A percentile compares a stretch with the other conserved stretches of the same genome.
These are phyloP conservation scores for Gamsiella multidivaricata DNA, from an alignment of 192 early-diverging fungal genomes.

Conservation along the genomic window DNA sequence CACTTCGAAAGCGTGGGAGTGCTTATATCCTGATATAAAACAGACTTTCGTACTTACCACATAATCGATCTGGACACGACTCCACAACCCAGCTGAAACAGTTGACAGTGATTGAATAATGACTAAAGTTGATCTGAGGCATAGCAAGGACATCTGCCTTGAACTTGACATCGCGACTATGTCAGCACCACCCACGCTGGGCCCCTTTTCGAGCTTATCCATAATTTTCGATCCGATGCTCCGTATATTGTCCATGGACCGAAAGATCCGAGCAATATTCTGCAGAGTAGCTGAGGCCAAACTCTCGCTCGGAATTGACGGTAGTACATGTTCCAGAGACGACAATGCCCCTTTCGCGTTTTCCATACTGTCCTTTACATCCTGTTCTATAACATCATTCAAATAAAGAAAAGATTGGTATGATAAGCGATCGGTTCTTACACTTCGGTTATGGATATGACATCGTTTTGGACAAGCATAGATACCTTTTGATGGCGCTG, in stretches of 20 bases:
- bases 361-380: neutral
- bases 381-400: neutral
- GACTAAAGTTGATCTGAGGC: neutral
- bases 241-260: slow-evolving; percentile 36
- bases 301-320: neutral
- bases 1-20: too few relatives aligned
- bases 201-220: slow-evolving; percentile 10
- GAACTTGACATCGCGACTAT: neutral
- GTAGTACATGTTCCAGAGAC: neutral
- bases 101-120: slow-evolving; percentile 10
- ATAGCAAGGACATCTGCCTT: neutral
- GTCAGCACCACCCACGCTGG: neutral
- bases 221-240: slow-evolving; percentile 34
- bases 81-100: slow-evolving; percentile 17
- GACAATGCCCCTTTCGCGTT: neutral
- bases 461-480: neutral
- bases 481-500: slow-evolving; percentile 12
- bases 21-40: too few relatives aligned
- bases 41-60: slow-evolving; percentile 6
- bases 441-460: too few relatives aligned
- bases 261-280: slow-evolving; percentile 41
- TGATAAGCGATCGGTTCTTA: too few relatives aligned
- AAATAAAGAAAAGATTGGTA: neutral
- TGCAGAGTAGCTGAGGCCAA: slow-evolving; percentile 2
- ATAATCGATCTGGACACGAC: neutral